Conservation (phyloP, 2,329 filamentous ascomycete species). For the Pseudopithomyces maydicus region DNA sequence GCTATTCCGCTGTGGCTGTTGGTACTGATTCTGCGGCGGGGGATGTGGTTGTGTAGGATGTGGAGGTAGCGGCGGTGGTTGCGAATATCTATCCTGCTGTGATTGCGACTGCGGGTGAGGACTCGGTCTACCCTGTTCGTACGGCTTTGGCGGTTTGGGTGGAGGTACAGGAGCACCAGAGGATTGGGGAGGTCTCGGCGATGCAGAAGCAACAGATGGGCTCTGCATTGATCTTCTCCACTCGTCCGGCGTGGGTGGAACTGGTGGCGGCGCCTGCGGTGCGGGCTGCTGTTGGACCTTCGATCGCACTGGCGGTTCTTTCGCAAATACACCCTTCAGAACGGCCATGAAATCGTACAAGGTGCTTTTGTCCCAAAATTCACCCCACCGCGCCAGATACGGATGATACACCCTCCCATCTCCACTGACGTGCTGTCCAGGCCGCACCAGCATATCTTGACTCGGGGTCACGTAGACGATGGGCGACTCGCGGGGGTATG, state of each 20-base stretch:
- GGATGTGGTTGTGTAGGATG: conserved; percentile 32
- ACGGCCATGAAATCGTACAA: conserved; percentile 82
- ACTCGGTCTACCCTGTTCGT: conserved; percentile 30
- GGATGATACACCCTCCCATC: conserved; percentile 96
- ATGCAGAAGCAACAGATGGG: conserved; percentile 40
- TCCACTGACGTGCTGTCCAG: conserved; percentile 91
- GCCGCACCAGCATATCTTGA: conserved; percentile 84
- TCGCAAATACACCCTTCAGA: conserved; percentile 85
- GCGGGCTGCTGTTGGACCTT: conserved; percentile 54
- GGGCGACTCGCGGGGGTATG: conserved; percentile 84
- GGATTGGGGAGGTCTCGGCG: conserved; percentile 29
- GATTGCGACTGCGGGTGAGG: conserved; percentile 29
- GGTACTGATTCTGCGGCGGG: conserved; percentile 25
- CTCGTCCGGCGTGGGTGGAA: conserved; percentile 75
- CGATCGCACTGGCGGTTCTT: conserved; percentile 89
- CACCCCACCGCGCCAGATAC: conserved; percentile 86
- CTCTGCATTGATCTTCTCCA: conserved; percentile 40
- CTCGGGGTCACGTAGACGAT: conserved; percentile 88
- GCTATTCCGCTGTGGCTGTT: conserved; percentile 15
- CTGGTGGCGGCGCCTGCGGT: conserved; percentile 42
- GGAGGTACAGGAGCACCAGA: conserved; percentile 45
- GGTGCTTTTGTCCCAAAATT: conserved; percentile 91
- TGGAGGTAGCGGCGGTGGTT: conserved; percentile 42
- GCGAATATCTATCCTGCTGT: conserved; percentile 32
- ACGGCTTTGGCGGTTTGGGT: conserved; percentile 54